These are phyloP conservation scores for Oidiodendron maius DNA, from an alignment of 495 filamentous ascomycete genomes.

Conservation along the genomic window DNA sequence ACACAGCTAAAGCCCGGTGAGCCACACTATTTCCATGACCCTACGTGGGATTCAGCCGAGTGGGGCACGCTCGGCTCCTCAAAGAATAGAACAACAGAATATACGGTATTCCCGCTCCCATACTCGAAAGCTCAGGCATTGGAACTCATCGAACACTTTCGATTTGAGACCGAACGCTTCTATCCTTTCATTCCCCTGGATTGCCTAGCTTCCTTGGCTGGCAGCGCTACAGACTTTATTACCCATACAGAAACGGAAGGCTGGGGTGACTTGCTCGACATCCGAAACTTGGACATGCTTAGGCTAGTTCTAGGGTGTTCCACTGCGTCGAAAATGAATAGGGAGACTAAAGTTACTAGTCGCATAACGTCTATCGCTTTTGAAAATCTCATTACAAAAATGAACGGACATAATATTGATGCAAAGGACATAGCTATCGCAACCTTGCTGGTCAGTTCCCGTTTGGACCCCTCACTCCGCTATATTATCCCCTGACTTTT, in stretches of 20 bases:
- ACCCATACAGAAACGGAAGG: neutral
- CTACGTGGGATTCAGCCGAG: neutral
- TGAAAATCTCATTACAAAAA: neutral
- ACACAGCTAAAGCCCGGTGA: neutral
- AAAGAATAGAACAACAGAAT: neutral
- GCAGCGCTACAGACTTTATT: neutral
- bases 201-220: neutral
- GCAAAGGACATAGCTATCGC: slow-evolving; percentile 65
- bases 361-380: neutral
- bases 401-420: slow-evolving; percentile 25
- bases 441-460: slow-evolving; percentile 51
- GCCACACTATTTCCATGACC: neutral
- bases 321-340: neutral
- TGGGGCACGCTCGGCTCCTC: neutral
- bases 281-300: slow-evolving; percentile 2
- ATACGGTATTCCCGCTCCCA: neutral
- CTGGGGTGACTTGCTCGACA: slow-evolving; percentile 3
- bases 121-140: neutral
- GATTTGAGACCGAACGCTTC: neutral
- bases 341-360: neutral
- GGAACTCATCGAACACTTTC: slow-evolving; percentile 3
- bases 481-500: neutral
- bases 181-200: slow-evolving; percentile 8
- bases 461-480: too few relatives aligned
- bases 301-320: slow-evolving; percentile 1